phyloP scores from a whole-genome alignment of 1,139 yeast genomes.

The Spencermartinsiella ligniputridi region DNA sequence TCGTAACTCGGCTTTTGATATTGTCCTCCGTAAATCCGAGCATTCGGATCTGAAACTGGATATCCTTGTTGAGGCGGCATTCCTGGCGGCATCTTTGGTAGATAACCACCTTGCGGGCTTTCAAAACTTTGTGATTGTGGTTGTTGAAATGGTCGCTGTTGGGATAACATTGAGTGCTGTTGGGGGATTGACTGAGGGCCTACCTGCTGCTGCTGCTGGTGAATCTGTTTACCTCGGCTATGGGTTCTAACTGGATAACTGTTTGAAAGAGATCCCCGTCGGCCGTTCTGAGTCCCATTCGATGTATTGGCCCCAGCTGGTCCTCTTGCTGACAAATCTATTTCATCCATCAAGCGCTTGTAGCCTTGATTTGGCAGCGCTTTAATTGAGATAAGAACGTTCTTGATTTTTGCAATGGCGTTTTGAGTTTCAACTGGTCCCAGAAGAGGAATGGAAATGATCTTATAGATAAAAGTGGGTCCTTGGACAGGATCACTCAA shows the following conservation, averaged over 20 bases:
- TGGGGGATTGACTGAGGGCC: constrained; percentile 10
- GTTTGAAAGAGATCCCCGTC: background rate
- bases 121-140: background rate
- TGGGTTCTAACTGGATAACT: background rate
- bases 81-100: background rate
- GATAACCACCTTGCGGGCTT: background rate
- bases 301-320: background rate
- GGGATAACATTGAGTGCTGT: constrained; percentile 6
- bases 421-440: constrained; percentile 49
- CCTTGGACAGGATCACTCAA: constrained; percentile 66
- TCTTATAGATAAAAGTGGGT: constrained; percentile 77
- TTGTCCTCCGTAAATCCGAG: background rate
- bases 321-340: constrained; percentile 50
- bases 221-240: constrained; percentile 4
- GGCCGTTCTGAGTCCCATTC: background rate
- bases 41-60: background rate
- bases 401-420: constrained; percentile 56
- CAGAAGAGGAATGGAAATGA: constrained; percentile 40
- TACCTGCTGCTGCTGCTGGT: constrained; percentile 11
- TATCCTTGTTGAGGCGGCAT: background rate
- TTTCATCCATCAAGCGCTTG: constrained; percentile 87
- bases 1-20: constrained; percentile 3
- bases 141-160: background rate
- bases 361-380: constrained; percentile 62
- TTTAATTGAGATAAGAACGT: constrained; percentile 55